A percentile compares a stretch with the other conserved stretches of the same genome.
These are phyloP conservation scores for Neonectria ditissima DNA, from an alignment of 2,329 filamentous ascomycete species.

Conservation along the genomic window DNA sequence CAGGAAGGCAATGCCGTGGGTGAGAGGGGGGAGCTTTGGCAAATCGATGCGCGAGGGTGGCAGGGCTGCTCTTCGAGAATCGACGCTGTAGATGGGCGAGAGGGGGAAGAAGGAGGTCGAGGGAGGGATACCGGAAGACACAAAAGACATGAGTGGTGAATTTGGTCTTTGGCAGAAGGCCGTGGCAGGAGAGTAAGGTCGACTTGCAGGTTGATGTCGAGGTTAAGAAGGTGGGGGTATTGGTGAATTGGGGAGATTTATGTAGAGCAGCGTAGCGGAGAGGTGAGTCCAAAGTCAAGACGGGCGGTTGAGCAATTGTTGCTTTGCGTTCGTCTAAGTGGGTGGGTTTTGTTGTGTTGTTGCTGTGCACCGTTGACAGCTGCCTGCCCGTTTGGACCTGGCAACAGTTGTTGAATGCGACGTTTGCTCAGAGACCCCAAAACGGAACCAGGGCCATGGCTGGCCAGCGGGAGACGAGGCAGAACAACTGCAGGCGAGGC, in stretches of 20 bases:
- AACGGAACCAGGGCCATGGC: slow-evolving; percentile 42
- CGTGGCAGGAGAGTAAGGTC: slow-evolving; percentile 1
- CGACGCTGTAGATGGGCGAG: slow-evolving; percentile 37
- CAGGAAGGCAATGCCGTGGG: slow-evolving; percentile 32
- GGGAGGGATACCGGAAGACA: slow-evolving; percentile 46
- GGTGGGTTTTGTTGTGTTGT: slow-evolving; percentile 23
- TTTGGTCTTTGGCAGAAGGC: background rate
- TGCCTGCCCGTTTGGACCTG: slow-evolving; percentile 25
- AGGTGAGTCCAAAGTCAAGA: slow-evolving; percentile 5
- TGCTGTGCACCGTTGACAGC: slow-evolving; percentile 12
- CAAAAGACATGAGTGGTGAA: slow-evolving; percentile 46
- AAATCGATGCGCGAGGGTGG: slow-evolving; percentile 33
- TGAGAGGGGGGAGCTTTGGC: slow-evolving; percentile 41
- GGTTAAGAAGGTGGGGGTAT: background rate
- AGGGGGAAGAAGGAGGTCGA: slow-evolving; percentile 39
- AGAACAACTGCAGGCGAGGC: slow-evolving; percentile 29
- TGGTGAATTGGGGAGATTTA: slow-evolving; percentile 1
- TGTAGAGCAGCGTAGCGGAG: background rate
- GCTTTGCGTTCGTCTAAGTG: slow-evolving; percentile 25
- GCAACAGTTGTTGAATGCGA: slow-evolving; percentile 24
- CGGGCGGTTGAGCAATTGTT: background rate
- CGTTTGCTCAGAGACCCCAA: slow-evolving; percentile 35
- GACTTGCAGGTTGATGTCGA: slow-evolving; percentile 1
- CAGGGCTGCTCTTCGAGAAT: slow-evolving; percentile 34
- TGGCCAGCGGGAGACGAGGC: slow-evolving; percentile 27